Evolutionary conservation across 768 basidiomycete genomes (phyloP).

Genomic region (Pleurotus sapidus): DNA sequence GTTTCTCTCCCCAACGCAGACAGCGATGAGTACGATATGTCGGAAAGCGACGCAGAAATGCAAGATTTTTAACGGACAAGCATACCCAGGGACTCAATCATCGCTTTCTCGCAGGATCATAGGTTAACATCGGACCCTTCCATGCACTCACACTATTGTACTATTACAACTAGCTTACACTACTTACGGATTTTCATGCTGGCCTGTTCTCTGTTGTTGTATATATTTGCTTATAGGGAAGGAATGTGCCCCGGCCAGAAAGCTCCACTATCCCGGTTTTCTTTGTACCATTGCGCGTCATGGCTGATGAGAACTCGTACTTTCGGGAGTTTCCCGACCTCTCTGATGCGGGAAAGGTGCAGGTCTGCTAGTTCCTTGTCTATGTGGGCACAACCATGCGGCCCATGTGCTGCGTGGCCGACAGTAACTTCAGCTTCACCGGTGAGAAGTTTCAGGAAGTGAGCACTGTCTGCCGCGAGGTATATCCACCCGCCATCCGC

Average conservation of each 20-base stretch:
- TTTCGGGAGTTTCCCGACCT: slow-evolving; percentile 30
- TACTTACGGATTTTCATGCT: neutral
- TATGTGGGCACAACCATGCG: slow-evolving; percentile 35
- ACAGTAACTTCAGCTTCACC: slow-evolving; percentile 38
- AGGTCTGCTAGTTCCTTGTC: slow-evolving; percentile 40
- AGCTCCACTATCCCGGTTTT: slow-evolving; percentile 36
- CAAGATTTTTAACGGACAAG: neutral
- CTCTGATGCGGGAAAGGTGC: slow-evolving; percentile 37
- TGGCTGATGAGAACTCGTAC: slow-evolving; percentile 52
- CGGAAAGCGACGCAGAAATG: slow-evolving; percentile 25
- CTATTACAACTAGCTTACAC: too few relatives aligned
- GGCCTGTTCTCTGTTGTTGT: neutral
- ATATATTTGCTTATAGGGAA: slow-evolving; percentile 1
- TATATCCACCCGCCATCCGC: slow-evolving; percentile 52
- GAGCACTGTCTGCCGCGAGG: slow-evolving; percentile 55
- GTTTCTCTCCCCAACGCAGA: slow-evolving; percentile 26
- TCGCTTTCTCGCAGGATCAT: too few relatives aligned
- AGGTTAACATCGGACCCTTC: too few relatives aligned
- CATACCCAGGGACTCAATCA: too few relatives aligned
- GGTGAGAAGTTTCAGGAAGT: slow-evolving; percentile 48
- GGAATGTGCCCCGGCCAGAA: slow-evolving; percentile 40
- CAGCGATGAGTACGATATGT: slow-evolving; percentile 27
- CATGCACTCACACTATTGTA: too few relatives aligned
- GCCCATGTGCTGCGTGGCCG: slow-evolving; percentile 16
- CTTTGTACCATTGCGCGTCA: slow-evolving; percentile 48